Conservation (phyloP, 371 early-diverging fungal genomes). For the Blakeslea trispora region DNA sequence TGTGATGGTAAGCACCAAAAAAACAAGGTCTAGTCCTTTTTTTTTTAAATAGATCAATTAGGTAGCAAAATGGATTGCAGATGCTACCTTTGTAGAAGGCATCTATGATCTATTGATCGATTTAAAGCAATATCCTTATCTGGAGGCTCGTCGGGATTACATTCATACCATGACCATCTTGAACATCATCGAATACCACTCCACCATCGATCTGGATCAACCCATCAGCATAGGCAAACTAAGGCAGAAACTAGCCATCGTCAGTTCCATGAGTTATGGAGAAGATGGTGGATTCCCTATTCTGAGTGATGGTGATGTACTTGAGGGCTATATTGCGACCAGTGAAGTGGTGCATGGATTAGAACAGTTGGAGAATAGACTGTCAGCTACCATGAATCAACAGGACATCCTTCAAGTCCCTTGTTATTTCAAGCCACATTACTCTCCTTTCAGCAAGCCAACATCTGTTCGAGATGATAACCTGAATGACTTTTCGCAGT, state of each 20-base stretch:
- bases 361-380: constrained; percentile 39
- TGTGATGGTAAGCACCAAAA: constrained; percentile 69
- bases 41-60: constrained; percentile 1
- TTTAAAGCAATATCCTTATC: constrained; percentile 80
- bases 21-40: neutral
- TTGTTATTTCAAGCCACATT: constrained; percentile 27
- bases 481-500: constrained; percentile 65
- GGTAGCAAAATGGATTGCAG: constrained; percentile 83
- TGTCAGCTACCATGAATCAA: constrained; percentile 38
- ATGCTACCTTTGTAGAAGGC: constrained; percentile 75
- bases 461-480: constrained; percentile 9
- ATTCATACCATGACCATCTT: constrained; percentile 59
- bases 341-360: constrained; percentile 83
- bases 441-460: neutral
- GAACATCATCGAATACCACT: constrained; percentile 45
- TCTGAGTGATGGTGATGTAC: constrained; percentile 59
- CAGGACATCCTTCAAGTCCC: constrained; percentile 32
- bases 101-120: constrained; percentile 86
- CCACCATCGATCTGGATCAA: constrained; percentile 62
- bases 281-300: constrained; percentile 87
- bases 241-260: constrained; percentile 51
- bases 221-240: constrained; percentile 63
- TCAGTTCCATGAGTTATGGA: constrained; percentile 63
- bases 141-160: constrained; percentile 82
- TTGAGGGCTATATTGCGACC: constrained; percentile 87